phyloP scores from a whole-genome alignment of 345 rosid species.

The Populus deltoides region DNA sequence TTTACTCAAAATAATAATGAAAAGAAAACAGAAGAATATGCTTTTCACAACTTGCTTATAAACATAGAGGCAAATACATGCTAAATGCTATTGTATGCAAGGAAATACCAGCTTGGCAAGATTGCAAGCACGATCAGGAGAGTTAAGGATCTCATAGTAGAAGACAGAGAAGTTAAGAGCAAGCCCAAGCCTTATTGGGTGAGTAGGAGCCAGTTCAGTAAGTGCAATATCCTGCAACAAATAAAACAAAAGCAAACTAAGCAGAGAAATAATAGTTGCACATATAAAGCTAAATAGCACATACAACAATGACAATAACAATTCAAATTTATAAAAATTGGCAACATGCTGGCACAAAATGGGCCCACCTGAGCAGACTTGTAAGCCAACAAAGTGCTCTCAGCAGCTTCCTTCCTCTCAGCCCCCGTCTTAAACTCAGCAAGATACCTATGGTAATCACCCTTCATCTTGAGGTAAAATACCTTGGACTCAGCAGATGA shows the following conservation, averaged over 20 bases:
- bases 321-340: neutral
- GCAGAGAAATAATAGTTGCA: neutral
- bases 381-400: conserved; percentile 89
- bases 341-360: neutral
- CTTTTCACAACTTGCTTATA: neutral
- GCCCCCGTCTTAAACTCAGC: conserved; percentile 93
- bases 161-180: conserved; percentile 98
- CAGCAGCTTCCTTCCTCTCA: conserved; percentile 98
- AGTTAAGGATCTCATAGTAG: conserved; percentile 96
- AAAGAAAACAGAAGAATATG: neutral
- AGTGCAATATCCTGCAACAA: conserved; percentile 80
- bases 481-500: conserved; percentile 90
- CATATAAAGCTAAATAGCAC: neutral
- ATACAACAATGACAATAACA: neutral
- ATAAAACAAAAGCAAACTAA: conserved; percentile 8
- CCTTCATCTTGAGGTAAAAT: conserved; percentile 96
- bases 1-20: neutral
- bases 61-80: neutral
- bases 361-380: conserved; percentile 86
- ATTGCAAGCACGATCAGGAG: conserved; percentile 94
- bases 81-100: neutral
- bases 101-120: conserved; percentile 81
- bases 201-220: conserved; percentile 86
- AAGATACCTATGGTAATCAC: conserved; percentile 89
- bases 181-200: conserved; percentile 94